Percentiles rank a stretch among this genome's conserved stretches.
Conservation (phyloP, 176 grass and related monocot genomes). For the Carex myosuroides region DNA sequence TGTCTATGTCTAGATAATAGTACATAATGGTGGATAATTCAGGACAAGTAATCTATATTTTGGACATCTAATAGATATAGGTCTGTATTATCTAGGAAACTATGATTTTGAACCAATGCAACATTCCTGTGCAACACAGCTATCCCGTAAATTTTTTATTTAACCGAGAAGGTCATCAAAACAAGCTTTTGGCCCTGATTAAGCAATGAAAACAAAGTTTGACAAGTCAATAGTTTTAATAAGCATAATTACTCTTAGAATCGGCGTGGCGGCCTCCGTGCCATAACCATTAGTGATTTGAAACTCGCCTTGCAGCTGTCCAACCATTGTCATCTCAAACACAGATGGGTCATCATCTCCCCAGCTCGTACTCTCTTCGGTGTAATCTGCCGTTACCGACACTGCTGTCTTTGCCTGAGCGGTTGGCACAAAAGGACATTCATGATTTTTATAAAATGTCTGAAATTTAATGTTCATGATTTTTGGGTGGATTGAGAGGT, state of each 20-base stretch:
- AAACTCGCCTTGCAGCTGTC: conserved; percentile 47
- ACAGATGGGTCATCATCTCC: conserved; percentile 54
- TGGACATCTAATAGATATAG: neutral
- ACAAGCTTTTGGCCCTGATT: neutral
- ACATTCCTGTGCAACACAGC: neutral
- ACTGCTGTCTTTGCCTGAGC: conserved; percentile 32
- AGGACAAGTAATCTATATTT: neutral
- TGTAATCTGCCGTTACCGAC: conserved; percentile 36
- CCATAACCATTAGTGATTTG: conserved; percentile 66
- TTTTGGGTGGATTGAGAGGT: neutral
- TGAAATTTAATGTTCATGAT: neutral
- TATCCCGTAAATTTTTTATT: neutral
- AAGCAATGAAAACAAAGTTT: neutral
- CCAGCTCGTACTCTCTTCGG: conserved; percentile 34
- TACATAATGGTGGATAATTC: neutral
- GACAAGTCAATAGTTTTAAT: neutral
- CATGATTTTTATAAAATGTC: neutral
- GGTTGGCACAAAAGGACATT: neutral
- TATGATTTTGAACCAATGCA: neutral
- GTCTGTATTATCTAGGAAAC: neutral
- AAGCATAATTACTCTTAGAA: conserved; percentile 34
- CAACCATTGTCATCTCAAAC: conserved; percentile 26
- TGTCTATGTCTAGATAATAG: neutral
- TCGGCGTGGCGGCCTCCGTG: conserved; percentile 7
- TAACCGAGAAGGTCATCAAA: neutral